Evolutionary conservation across 768 basidiomycete genomes (phyloP).

Genomic region (Serendipita indica): DNA sequence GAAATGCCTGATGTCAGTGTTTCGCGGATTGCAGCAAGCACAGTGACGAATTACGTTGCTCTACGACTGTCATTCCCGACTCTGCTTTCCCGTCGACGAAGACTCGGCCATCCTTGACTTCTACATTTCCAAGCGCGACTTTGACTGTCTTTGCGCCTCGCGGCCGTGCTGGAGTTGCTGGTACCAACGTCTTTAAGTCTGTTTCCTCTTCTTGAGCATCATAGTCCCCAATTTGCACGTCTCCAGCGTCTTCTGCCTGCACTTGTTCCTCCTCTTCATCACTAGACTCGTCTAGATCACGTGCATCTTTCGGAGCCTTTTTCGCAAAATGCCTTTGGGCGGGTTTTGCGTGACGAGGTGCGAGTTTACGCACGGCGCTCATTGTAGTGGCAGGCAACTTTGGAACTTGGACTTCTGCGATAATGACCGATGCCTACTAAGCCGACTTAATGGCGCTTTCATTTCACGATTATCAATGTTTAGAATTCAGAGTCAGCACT

Average conservation of each 20-base stretch:
- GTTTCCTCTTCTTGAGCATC: conserved; percentile 28
- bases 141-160: conserved; percentile 43
- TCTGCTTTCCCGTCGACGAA: conserved; percentile 66
- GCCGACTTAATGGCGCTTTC: background rate
- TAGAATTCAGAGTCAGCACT: background rate
- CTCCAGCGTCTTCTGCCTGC: conserved; percentile 33
- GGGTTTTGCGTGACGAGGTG: conserved; percentile 62
- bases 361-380: conserved; percentile 34
- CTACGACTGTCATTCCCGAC: conserved; percentile 54
- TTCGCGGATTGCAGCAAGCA: conserved; percentile 17
- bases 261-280: conserved; percentile 27
- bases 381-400: background rate
- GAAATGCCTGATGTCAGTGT: conserved; percentile 28
- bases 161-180: background rate
- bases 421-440: background rate
- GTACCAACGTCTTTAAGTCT: conserved; percentile 22
- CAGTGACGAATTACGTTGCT: conserved; percentile 26
- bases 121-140: conserved; percentile 63
- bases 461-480: background rate
- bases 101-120: conserved; percentile 65
- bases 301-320: conserved; percentile 62
- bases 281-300: conserved; percentile 47
- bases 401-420: background rate
- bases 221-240: conserved; percentile 45
- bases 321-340: conserved; percentile 84